Evolutionary conservation across 306 rosid species (phyloP), one percentile per base, ranked within the genome.

Genomic region (Vigna radiata): DNA sequence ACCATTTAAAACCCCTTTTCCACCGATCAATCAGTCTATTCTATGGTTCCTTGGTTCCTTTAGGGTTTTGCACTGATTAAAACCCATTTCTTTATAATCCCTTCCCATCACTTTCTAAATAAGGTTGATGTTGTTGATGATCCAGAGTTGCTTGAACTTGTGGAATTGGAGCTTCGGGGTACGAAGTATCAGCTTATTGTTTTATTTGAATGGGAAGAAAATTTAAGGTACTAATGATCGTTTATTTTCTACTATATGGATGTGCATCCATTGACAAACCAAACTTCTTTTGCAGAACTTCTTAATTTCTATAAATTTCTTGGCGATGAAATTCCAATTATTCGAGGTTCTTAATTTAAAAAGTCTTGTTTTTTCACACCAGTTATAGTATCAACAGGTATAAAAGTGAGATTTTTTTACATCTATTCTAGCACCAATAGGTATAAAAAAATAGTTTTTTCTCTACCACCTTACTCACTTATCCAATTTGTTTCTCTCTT

Each of bases 111-210:
- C 66, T 93, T 93, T 78, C 85, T 91, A 63, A 91, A 93, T 81
- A 91, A 93, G 86, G 91, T 91, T 66, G 98, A 93, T 41, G 90
- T 86, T n/a, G 91, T 93, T 47, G 96, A 89, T 79, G 98, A 93
- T 79, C 90, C 87, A 43, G 93, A 93, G 79, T 68, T 93, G 80
- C 79, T 93, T 77, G 98, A 93, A 77, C 93, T 93, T 66, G 97
- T 93, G 12, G 98, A 93, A 86, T 88, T 93, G 98, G 98, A 93
- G 79, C 96, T 91, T 21, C 96, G 98, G 4, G 97, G 97, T 93
- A 79, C 9, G 84, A 79, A 75, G 29, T 10, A 17, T 68, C n/a
- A 61, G 36, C 68, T 74, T 18, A 1, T 33, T 23, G 13, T 25
- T 72, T 54, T 63, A 71, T 70, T 36, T 65, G 50, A 56, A 59